These are phyloP conservation scores for Talaromyces sp. DNA, from an alignment of 2,329 filamentous ascomycete species.

Conservation along the genomic window DNA sequence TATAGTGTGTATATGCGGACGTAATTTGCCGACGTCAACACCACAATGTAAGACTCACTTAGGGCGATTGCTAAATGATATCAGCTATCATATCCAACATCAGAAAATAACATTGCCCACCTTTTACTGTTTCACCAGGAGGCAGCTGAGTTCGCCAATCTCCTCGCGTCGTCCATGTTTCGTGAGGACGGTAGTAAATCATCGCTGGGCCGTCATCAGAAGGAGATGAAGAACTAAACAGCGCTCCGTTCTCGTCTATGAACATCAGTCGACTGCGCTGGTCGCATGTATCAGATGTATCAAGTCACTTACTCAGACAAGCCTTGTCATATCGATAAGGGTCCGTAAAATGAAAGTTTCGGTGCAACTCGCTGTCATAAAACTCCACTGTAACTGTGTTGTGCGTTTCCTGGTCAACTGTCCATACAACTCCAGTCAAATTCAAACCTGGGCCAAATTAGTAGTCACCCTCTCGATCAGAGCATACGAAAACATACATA, in stretches of 20 bases:
- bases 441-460: constrained; percentile 61
- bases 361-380: constrained; percentile 87
- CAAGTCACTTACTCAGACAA: constrained; percentile 63
- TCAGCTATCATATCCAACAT: constrained; percentile 15
- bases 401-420: constrained; percentile 88
- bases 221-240: constrained; percentile 75
- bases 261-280: constrained; percentile 26
- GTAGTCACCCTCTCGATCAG: constrained; percentile 16
- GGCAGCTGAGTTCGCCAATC: constrained; percentile 93
- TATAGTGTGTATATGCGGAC: constrained; percentile 91
- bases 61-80: constrained; percentile 70
- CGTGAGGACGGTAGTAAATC: constrained; percentile 95
- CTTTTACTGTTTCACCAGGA: constrained; percentile 74
- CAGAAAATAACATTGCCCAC: constrained; percentile 28
- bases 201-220: constrained; percentile 67
- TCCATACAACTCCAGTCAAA: constrained; percentile 93
- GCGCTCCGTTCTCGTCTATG: constrained; percentile 69
- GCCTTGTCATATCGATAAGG: constrained; percentile 95
- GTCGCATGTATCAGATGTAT: constrained; percentile 7
- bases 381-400: constrained; percentile 97
- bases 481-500: constrained; percentile 55
- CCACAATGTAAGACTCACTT: constrained; percentile 86
- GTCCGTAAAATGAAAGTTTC: constrained; percentile 97
- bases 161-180: constrained; percentile 86
- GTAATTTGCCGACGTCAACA: constrained; percentile 82